phyloP scores from a whole-genome alignment of 345 rosid genomes.

The Eucalyptus pauciflora region DNA sequence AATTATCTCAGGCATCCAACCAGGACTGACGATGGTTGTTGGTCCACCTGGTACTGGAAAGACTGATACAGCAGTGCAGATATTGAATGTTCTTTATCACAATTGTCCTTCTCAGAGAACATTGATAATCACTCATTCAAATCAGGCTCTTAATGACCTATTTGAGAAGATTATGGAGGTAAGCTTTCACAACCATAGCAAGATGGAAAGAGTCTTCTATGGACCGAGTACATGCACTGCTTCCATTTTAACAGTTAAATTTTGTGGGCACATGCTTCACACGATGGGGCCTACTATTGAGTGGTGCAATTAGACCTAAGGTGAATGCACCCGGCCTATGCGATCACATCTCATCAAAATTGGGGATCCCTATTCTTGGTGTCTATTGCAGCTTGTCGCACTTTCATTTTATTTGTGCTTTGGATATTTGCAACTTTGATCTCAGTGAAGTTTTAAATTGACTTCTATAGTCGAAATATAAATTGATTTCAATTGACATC shows the following conservation, averaged over 20 bases:
- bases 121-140: constrained; percentile 91
- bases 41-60: constrained; percentile 99
- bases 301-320: neutral
- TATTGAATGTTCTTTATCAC: constrained; percentile 89
- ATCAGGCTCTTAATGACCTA: constrained; percentile 97
- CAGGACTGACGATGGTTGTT: constrained; percentile 96
- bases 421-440: neutral
- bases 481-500: neutral
- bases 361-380: neutral
- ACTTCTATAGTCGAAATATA: neutral
- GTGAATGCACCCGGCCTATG: neutral
- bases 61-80: constrained; percentile 98
- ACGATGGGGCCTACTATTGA: neutral
- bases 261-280: neutral
- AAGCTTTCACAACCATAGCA: neutral
- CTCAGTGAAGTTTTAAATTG: neutral
- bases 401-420: neutral
- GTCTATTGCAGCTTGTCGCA: neutral
- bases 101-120: constrained; percentile 98
- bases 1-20: constrained; percentile 93
- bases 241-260: neutral
- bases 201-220: neutral
- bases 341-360: neutral
- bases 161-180: constrained; percentile 99
- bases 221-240: neutral